Conservation (phyloP, 179 eudicot genomes). For the Sideroxylon spinosum region DNA sequence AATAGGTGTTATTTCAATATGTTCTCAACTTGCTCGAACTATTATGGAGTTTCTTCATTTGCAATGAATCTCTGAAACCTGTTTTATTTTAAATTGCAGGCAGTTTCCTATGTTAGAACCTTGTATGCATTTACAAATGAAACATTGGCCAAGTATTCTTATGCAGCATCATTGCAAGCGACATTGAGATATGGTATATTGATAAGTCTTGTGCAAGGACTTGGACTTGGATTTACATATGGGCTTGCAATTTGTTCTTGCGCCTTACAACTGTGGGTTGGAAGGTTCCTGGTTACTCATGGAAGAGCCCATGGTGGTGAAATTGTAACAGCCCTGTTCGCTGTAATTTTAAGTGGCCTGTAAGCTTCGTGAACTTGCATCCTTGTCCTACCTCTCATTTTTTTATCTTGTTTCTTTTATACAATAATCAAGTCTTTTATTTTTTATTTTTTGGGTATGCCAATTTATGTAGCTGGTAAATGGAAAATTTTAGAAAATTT, state of each 20-base stretch:
- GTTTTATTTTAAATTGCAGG: constrained; percentile 44
- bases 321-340: constrained; percentile 84
- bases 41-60: background rate
- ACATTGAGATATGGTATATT: constrained; percentile 93
- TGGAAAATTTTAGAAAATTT: background rate
- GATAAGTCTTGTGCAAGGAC: constrained; percentile 98
- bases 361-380: constrained; percentile 40
- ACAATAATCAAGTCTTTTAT: background rate
- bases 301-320: constrained; percentile 92
- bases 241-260: constrained; percentile 98
- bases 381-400: constrained; percentile 9
- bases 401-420: background rate
- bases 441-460: background rate
- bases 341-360: constrained; percentile 98
- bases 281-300: constrained; percentile 70
- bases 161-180: constrained; percentile 95
- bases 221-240: constrained; percentile 97
- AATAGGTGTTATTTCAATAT: no score
- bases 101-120: constrained; percentile 82
- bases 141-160: constrained; percentile 94
- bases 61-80: background rate
- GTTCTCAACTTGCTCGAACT: background rate
- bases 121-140: constrained; percentile 90
- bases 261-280: constrained; percentile 97
- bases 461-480: background rate